A percentile compares a stretch with the other conserved stretches of the same genome.
phyloP scores from a whole-genome alignment of 176 grass and related monocot genomes.

The Otatea glauca region DNA sequence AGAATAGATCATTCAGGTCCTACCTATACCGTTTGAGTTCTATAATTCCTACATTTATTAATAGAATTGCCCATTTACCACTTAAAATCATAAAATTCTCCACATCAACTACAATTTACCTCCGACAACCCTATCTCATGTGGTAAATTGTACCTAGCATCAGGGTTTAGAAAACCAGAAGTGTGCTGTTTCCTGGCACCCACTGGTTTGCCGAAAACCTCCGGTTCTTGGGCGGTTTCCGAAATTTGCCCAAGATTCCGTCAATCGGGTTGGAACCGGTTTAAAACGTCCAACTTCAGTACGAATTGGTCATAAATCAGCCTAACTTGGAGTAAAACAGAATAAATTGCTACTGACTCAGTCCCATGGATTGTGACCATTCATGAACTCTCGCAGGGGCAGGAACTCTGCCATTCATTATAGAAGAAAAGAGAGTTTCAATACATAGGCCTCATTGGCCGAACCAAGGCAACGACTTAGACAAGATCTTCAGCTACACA shows the following conservation, averaged over 20 bases:
- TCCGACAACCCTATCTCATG: conserved; percentile 1
- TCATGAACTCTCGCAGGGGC: too few species aligned
- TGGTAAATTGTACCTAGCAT: conserved; percentile 5
- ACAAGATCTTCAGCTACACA: too few species aligned
- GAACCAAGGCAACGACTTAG: too few species aligned
- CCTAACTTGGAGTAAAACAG: neutral
- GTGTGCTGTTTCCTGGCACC: neutral
- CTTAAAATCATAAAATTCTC: conserved; percentile 9
- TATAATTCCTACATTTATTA: neutral
- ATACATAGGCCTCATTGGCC: too few species aligned
- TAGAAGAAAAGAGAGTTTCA: too few species aligned
- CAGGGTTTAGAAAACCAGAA: neutral
- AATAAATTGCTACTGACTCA: neutral
- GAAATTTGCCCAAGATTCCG: neutral
- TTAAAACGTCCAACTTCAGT: neutral
- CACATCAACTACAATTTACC: conserved; percentile 19
- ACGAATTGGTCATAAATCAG: neutral
- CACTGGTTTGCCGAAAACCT: neutral
- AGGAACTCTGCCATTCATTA: too few species aligned
- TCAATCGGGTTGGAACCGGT: neutral
- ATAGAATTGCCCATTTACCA: conserved; percentile 9
- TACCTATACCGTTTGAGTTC: neutral
- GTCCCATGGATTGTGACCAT: neutral
- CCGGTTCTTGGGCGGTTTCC: neutral
- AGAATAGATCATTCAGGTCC: neutral